Percentiles rank a stretch among this genome's conserved stretches.
Evolutionary conservation across 2,329 filamentous ascomycete genomes (phyloP).

Genomic region (Alternaria infectoria): DNA sequence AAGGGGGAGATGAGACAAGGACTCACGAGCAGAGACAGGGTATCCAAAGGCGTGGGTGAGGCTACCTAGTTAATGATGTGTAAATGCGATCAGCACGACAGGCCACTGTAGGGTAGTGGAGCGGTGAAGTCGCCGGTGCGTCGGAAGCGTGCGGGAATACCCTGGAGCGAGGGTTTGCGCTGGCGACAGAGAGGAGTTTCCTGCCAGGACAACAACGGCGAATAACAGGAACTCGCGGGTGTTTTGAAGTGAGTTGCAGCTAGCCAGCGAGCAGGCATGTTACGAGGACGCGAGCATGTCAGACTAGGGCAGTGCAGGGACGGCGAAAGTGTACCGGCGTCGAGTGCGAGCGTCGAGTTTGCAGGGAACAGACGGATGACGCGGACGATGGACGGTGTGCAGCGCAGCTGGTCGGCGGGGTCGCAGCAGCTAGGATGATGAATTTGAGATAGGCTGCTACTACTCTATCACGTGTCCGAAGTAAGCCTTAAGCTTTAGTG

Average conservation of each 20-base stretch:
- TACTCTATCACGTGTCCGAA: too few species aligned
- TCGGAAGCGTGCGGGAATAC: slow-evolving; percentile 43
- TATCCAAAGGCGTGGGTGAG: slow-evolving; percentile 27
- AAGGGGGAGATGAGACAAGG: slow-evolving; percentile 45
- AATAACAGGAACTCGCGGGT: slow-evolving; percentile 35
- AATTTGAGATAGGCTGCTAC: too few species aligned
- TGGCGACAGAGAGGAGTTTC: slow-evolving; percentile 30
- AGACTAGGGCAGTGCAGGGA: slow-evolving; percentile 26
- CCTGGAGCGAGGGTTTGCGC: slow-evolving; percentile 37
- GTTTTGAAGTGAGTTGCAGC: slow-evolving; percentile 32
- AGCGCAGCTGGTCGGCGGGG: slow-evolving; percentile 23
- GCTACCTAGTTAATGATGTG: slow-evolving; percentile 26
- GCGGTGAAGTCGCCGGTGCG: slow-evolving; percentile 35
- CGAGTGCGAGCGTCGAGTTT: slow-evolving; percentile 3
- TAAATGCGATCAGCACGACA: slow-evolving; percentile 34
- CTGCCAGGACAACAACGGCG: slow-evolving; percentile 29
- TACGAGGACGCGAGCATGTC: slow-evolving; percentile 13
- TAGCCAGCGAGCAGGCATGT: slow-evolving; percentile 26
- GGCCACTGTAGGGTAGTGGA: slow-evolving; percentile 31
- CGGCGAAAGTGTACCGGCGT: slow-evolving; percentile 20
- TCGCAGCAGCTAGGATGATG: slow-evolving; percentile 13
- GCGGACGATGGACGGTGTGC: slow-evolving; percentile 19
- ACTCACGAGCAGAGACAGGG: slow-evolving; percentile 36
- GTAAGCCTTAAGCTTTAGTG: too few species aligned
- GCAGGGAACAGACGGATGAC: slow-evolving; percentile 39